phyloP scores from a whole-genome alignment of 1,284 basidiomycete genomes.

The Schizopora paradoxa region DNA sequence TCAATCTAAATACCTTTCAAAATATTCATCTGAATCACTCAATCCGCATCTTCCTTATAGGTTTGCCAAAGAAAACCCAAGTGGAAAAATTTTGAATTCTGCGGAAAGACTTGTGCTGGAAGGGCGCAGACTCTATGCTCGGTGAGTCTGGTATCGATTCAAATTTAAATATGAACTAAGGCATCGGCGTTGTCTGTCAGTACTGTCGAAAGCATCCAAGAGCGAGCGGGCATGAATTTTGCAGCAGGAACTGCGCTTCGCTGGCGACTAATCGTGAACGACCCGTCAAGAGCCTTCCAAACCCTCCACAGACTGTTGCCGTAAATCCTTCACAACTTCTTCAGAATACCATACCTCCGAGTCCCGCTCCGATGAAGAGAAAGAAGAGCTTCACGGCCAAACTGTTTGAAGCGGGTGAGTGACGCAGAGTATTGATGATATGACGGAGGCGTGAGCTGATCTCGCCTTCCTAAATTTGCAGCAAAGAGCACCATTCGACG shows the following conservation, averaged over 20 bases:
- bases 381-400: no score
- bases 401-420: no score
- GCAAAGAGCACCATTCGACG: no score
- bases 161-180: not conserved
- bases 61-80: constrained; percentile 4
- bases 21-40: not conserved
- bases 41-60: not conserved
- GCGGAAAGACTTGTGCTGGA: constrained; percentile 5
- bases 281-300: no score
- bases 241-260: constrained; percentile 9
- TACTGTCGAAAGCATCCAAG: constrained; percentile 7
- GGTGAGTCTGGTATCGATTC: not conserved
- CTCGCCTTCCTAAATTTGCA: no score
- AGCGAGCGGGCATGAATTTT: constrained; percentile 3
- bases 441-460: no score
- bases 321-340: no score
- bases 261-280: no score
- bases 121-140: constrained; percentile 1
- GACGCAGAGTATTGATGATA: no score
- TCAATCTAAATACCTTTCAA: not conserved
- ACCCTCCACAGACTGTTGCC: no score
- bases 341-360: no score
- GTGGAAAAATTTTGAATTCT: constrained; percentile 1
- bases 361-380: no score
- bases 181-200: not conserved